phyloP scores from a whole-genome alignment of 176 grass and related monocot species.

The Eragrostis curvula region DNA sequence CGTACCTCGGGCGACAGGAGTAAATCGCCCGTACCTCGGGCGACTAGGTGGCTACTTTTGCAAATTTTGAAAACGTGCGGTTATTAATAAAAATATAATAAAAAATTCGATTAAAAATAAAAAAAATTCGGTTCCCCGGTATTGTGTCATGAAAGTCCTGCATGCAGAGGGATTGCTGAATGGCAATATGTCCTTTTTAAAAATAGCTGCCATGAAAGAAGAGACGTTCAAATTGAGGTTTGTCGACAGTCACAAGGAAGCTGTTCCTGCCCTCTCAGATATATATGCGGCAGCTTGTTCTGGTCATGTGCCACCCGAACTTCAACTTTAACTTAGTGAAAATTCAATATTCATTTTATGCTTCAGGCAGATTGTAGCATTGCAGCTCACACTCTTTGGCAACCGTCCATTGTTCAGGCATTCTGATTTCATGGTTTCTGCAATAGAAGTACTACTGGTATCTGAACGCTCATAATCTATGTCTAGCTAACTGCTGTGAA shows the following conservation, averaged over 20 bases:
- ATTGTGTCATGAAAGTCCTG: constrained; percentile 48
- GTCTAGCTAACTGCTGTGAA: too few species aligned
- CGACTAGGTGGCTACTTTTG: too few species aligned
- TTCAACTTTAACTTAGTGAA: neutral
- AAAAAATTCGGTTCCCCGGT: constrained; percentile 30
- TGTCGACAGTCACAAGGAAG: constrained; percentile 39
- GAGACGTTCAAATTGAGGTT: constrained; percentile 27
- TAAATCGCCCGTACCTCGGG: too few species aligned
- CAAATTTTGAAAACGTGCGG: too few species aligned
- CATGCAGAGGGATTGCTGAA: constrained; percentile 32
- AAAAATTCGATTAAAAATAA: too few species aligned
- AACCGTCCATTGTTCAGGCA: neutral
- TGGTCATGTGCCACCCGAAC: constrained; percentile 4
- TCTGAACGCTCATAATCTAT: neutral
- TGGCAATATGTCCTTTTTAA: neutral
- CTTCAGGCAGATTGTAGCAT: neutral
- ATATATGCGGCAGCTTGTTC: constrained; percentile 44
- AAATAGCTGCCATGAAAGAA: neutral
- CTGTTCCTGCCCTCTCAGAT: constrained; percentile 41
- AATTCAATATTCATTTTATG: neutral
- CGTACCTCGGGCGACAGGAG: too few species aligned
- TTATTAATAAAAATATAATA: too few species aligned
- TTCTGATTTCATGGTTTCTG: neutral
- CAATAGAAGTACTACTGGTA: neutral
- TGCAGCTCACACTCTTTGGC: neutral